Conservation (phyloP, 73 alveolate species). For the Blepharisma stoltei region DNA sequence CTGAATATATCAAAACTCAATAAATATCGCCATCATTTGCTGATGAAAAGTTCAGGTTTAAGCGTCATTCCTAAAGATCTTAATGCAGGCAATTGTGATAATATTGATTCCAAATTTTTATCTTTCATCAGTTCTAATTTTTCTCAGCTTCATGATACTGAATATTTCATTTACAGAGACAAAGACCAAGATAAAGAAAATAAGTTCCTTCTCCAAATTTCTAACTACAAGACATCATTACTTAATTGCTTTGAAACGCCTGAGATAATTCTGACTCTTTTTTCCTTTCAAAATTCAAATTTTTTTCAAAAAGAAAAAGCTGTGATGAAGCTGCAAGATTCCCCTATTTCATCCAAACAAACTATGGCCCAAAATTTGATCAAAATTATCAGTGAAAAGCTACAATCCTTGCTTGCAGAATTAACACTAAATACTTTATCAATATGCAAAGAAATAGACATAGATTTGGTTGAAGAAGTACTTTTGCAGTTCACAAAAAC, state of each 20-base stretch:
- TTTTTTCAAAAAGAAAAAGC: slow-evolving; percentile 7
- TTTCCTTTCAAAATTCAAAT: background rate
- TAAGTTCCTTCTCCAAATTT: background rate
- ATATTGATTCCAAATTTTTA: background rate
- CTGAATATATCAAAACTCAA: background rate
- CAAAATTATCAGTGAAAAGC: background rate
- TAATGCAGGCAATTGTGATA: background rate
- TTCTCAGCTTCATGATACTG: background rate
- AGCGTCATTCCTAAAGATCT: background rate
- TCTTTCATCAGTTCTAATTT: background rate
- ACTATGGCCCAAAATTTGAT: background rate
- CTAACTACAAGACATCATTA: background rate
- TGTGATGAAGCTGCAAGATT: background rate
- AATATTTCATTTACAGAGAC: background rate
- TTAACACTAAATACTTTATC: background rate
- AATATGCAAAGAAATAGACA: background rate
- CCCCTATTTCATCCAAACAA: background rate
- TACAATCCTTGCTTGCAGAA: background rate
- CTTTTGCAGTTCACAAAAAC: background rate
- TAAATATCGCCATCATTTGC: background rate
- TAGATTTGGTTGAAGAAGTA: background rate
- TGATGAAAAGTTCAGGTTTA: background rate
- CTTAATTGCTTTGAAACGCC: background rate
- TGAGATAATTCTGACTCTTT: background rate
- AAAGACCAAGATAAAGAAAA: background rate